These are phyloP conservation scores for Colletotrichum costaricense DNA, from an alignment of 2,329 filamentous ascomycete genomes.

Conservation along the genomic window DNA sequence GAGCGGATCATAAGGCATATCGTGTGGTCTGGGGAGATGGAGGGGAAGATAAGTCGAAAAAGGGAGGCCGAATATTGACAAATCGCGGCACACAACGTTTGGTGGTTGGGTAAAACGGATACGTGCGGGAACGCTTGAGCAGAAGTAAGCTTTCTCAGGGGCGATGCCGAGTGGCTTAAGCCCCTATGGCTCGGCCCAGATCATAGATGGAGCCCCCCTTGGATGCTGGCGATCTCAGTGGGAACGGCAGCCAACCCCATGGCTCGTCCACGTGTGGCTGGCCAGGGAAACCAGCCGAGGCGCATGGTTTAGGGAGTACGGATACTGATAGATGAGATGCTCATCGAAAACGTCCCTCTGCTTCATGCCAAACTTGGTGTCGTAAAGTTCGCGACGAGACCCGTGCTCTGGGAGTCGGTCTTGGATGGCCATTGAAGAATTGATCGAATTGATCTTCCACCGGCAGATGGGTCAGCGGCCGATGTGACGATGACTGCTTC, in stretches of 20 bases:
- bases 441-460: neutral
- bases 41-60: neutral
- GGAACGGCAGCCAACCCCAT: neutral
- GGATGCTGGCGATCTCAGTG: neutral
- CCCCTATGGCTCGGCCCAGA: neutral
- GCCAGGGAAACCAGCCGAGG: neutral
- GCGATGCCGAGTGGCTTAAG: neutral
- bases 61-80: neutral
- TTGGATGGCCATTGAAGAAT: neutral
- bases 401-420: neutral
- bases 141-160: neutral
- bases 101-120: neutral
- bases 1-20: neutral
- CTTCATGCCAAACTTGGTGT: neutral
- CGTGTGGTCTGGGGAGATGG: neutral
- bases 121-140: neutral
- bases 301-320: neutral
- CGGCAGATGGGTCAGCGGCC: neutral
- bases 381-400: slow-evolving; percentile 3
- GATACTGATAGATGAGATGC: neutral
- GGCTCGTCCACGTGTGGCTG: neutral
- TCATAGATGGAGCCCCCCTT: neutral
- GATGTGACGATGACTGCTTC: neutral
- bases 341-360: neutral
- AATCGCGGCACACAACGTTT: neutral